Conservation (phyloP, 2,329 filamentous ascomycete species). For the Parastagonospora nodorum region DNA sequence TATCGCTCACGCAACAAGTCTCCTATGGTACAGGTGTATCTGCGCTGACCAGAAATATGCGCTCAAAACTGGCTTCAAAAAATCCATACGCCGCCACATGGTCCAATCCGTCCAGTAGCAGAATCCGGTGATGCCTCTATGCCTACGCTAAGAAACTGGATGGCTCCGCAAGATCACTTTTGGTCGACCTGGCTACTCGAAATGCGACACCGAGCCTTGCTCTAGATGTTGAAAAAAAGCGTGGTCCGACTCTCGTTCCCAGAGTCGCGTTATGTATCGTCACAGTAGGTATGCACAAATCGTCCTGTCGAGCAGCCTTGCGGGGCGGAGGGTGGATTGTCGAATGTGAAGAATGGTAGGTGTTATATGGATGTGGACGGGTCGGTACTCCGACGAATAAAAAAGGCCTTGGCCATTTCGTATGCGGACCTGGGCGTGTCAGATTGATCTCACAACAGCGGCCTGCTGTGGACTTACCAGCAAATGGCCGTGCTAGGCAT, state of each 20-base stretch:
- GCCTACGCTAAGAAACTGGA: conserved; percentile 32
- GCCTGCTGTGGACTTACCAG: conserved; percentile 71
- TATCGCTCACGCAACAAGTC: conserved; percentile 21
- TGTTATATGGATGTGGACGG: conserved; percentile 28
- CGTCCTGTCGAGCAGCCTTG: conserved; percentile 6
- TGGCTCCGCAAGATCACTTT: conserved; percentile 20
- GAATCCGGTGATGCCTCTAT: conserved; percentile 31
- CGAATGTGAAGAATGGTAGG: conserved; percentile 2
- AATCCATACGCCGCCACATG: conserved; percentile 34
- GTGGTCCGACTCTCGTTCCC: conserved; percentile 12
- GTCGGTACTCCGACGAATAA: conserved; percentile 54
- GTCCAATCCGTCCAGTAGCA: conserved; percentile 20
- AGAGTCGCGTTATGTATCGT: conserved; percentile 18
- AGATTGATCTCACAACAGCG: conserved; percentile 3
- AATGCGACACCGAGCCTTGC: conserved; percentile 15
- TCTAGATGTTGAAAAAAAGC: conserved; percentile 24
- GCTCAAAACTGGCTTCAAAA: conserved; percentile 26
- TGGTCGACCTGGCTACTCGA: conserved; percentile 16
- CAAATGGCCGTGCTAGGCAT: conserved; percentile 99
- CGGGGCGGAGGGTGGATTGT: conserved; percentile 3
- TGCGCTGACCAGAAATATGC: conserved; percentile 26
- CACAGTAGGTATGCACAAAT: conserved; percentile 12
- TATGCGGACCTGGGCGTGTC: conserved; percentile 61
- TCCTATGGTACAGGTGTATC: conserved; percentile 39
- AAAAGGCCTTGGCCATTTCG: conserved; percentile 71